These are phyloP conservation scores for Ichthyophthirius multifiliis DNA, from an alignment of 169 alveolate species.

Conservation along the genomic window DNA sequence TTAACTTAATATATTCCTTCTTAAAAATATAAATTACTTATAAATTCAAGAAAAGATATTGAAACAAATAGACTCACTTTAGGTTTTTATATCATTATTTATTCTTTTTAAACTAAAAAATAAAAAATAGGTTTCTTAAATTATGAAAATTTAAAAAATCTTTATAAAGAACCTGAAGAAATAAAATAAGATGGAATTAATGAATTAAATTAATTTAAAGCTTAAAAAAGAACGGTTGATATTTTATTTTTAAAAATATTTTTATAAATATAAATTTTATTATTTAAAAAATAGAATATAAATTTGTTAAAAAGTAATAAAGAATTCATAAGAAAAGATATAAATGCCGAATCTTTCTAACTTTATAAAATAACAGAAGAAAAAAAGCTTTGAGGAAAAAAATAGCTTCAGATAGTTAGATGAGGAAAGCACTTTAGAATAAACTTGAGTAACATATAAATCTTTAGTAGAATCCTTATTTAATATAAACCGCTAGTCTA, in stretches of 20 bases:
- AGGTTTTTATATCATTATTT: neutral
- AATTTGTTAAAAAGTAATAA: neutral
- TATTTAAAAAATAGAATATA: no score
- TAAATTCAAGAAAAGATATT: constrained; percentile 6
- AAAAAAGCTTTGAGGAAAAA: neutral
- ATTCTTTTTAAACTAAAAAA: neutral
- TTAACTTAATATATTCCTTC: no score
- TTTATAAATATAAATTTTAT: no score
- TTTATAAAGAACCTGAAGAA: neutral
- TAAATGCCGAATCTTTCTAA: neutral
- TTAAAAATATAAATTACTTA: neutral
- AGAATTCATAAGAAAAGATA: neutral
- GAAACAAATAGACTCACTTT: constrained; percentile 2
- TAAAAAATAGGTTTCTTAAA: neutral
- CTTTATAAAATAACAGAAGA: neutral
- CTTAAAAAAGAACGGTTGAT: no score
- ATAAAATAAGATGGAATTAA: no score
- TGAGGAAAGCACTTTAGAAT: neutral
- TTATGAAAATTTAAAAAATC: constrained; percentile 3
- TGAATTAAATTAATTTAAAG: no score
- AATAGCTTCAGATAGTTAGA: neutral
- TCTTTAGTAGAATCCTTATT: neutral
- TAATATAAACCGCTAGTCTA: neutral
- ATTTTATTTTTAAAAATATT: no score
- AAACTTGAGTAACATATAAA: neutral